Evolutionary conservation across 805 yeast genomes (phyloP).

Genomic region (Pichia membranifaciens): DNA sequence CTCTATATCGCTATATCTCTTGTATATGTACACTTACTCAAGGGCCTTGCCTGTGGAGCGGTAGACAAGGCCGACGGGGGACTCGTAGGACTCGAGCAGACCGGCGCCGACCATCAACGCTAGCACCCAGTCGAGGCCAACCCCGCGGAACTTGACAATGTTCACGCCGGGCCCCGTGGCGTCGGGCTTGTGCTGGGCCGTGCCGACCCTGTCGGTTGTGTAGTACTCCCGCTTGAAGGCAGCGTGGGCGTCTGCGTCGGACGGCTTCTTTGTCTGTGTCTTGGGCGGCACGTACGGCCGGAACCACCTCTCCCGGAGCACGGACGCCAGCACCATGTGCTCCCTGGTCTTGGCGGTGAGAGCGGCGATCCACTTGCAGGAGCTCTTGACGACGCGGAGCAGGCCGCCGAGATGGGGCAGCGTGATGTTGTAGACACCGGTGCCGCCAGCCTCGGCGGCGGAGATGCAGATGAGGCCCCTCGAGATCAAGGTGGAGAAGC

Average conservation of each 20-base stretch:
- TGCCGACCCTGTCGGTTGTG: conserved; percentile 8
- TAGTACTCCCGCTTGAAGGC: conserved; percentile 4
- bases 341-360: conserved; percentile 2
- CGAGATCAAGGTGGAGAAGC: neutral
- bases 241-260: neutral
- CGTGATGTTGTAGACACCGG: conserved; percentile 5
- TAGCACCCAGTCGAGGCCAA: conserved; percentile 10
- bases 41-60: conserved; percentile 8
- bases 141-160: conserved; percentile 9
- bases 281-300: conserved; percentile 1
- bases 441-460: neutral
- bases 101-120: conserved; percentile 9
- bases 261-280: too few species aligned
- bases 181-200: neutral
- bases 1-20: too few species aligned
- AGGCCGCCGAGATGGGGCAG: conserved; percentile 13
- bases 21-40: conserved; percentile 20
- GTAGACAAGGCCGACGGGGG: conserved; percentile 8
- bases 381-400: conserved; percentile 6
- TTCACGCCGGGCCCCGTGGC: conserved; percentile 7
- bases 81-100: neutral
- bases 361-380: conserved; percentile 6
- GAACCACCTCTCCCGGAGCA: conserved; percentile 5
- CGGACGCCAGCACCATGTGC: conserved; percentile 2
- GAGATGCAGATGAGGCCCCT: conserved; percentile 9